Percentiles rank a stretch among this genome's conserved stretches.
These are phyloP conservation scores for Pisolithus orientalis DNA, from an alignment of 768 basidiomycete genomes.

Conservation along the genomic window DNA sequence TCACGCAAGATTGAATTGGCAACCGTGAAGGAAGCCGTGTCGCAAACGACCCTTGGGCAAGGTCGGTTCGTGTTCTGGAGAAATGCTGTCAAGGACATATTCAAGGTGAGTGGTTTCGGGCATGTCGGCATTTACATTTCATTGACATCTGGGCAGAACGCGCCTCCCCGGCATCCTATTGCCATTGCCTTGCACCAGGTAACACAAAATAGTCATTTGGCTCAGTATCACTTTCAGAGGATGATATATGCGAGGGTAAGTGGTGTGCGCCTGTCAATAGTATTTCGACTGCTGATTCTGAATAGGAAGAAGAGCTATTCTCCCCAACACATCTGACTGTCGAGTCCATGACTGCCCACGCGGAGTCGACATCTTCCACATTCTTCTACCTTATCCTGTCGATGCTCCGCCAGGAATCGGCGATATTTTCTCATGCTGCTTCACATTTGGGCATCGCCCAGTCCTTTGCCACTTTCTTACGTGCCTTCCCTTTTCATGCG, in stretches of 20 bases:
- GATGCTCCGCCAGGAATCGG: constrained; percentile 50
- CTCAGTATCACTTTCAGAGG: constrained; percentile 72
- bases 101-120: constrained; percentile 42
- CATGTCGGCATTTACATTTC: constrained; percentile 2
- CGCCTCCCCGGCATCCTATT: constrained; percentile 75
- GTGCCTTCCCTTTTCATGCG: constrained; percentile 73
- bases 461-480: constrained; percentile 63
- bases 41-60: constrained; percentile 67
- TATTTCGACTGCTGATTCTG: constrained; percentile 15
- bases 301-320: constrained; percentile 61
- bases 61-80: constrained; percentile 88
- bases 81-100: constrained; percentile 65
- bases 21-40: constrained; percentile 69
- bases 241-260: constrained; percentile 78
- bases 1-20: constrained; percentile 65
- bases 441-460: constrained; percentile 78
- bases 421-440: constrained; percentile 63
- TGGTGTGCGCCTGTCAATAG: background rate
- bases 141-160: constrained; percentile 42
- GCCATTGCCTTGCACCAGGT: constrained; percentile 65
- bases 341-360: constrained; percentile 63
- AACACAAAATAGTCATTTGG: constrained; percentile 43
- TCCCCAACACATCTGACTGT: constrained; percentile 59
- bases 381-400: constrained; percentile 73
- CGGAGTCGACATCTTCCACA: constrained; percentile 76